Conservation (phyloP, 1,284 basidiomycete genomes). For the Ustilago tritici region DNA sequence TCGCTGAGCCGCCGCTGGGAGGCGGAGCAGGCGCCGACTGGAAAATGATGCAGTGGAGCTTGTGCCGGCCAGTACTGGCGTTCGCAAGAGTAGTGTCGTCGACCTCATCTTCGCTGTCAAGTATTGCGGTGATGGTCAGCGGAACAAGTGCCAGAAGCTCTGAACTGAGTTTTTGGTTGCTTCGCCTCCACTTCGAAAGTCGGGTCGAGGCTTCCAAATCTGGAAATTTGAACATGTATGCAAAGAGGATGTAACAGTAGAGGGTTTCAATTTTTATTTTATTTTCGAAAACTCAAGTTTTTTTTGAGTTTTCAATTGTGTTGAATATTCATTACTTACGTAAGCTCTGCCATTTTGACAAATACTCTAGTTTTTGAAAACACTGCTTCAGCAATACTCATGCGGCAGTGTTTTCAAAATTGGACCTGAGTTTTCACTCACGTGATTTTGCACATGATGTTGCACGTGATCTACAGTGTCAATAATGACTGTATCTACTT, state of each 20-base stretch:
- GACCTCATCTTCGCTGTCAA: conserved; percentile 3
- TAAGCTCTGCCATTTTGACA: too few relatives aligned
- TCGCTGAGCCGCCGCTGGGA: neutral
- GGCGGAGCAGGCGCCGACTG: neutral
- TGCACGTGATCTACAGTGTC: too few relatives aligned
- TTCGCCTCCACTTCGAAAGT: conserved; percentile 15
- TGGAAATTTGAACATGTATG: neutral
- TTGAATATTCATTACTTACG: too few relatives aligned
- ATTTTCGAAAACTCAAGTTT: too few relatives aligned
- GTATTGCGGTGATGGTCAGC: neutral
- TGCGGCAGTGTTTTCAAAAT: too few relatives aligned
- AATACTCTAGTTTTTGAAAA: too few relatives aligned
- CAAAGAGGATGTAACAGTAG: conserved; percentile 8
- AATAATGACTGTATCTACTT: too few relatives aligned
- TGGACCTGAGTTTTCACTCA: too few relatives aligned
- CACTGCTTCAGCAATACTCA: too few relatives aligned
- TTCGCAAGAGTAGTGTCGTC: neutral
- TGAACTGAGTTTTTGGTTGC: neutral
- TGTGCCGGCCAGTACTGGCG: neutral
- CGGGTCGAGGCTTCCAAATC: conserved; percentile 3
- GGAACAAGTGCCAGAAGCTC: neutral
- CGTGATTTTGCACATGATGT: too few relatives aligned
- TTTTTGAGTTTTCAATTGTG: too few relatives aligned
- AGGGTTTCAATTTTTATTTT: too few relatives aligned
- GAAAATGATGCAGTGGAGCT: neutral